These are phyloP conservation scores for Discostella stelligeroides DNA, from an alignment of 108 stramenopile genomes.

Conservation along the genomic window DNA sequence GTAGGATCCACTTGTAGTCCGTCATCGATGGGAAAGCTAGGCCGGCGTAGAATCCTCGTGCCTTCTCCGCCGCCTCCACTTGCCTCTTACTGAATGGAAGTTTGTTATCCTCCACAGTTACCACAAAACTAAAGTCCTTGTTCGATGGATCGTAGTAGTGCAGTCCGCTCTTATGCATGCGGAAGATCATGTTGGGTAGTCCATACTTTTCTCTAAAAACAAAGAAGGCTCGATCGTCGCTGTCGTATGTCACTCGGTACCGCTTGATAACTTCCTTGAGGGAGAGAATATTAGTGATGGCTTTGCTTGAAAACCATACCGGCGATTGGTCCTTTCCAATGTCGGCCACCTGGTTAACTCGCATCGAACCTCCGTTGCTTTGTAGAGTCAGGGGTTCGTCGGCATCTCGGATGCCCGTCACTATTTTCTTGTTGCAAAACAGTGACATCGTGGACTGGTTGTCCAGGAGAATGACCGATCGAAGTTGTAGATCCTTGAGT, in stretches of 20 bases:
- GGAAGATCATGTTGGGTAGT: background rate
- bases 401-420: no score
- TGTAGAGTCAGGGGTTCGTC: background rate
- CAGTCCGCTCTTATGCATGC: background rate
- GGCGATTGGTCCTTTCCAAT: background rate
- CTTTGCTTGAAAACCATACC: background rate
- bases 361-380: background rate
- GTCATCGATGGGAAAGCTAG: slow-evolving; percentile 30
- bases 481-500: no score
- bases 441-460: no score
- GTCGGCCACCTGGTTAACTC: background rate
- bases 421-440: no score
- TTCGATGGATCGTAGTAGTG: background rate
- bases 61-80: no score
- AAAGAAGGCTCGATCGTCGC: background rate
- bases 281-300: background rate
- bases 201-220: background rate
- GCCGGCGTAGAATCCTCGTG: slow-evolving; percentile 19
- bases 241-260: background rate
- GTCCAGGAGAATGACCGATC: no score
- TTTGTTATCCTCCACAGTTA: no score
- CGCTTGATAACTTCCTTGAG: background rate
- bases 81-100: no score
- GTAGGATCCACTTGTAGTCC: slow-evolving; percentile 24
- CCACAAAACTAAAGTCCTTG: background rate